Percentiles rank a stretch among this genome's conserved stretches.
These are phyloP conservation scores for Carex kokanica DNA, from an alignment of 176 grass and related monocot genomes.

Conservation along the genomic window DNA sequence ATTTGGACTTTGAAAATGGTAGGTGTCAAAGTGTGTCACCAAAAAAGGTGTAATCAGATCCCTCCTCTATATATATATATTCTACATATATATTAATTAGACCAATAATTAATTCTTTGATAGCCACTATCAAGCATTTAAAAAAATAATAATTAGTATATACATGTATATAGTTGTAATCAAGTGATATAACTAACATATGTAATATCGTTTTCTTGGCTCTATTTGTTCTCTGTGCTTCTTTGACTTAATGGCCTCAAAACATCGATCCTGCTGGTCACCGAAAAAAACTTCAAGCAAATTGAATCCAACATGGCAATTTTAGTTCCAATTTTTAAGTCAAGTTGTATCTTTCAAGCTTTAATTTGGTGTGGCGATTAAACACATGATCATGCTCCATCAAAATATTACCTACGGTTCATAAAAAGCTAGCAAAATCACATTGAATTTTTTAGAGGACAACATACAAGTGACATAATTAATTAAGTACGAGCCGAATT, in stretches of 20 bases:
- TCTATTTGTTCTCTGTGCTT: not conserved
- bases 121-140: no score
- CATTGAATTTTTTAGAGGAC: no score
- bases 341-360: not conserved
- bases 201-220: not conserved
- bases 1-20: no score
- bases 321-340: not conserved
- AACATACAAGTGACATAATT: no score
- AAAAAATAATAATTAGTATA: no score
- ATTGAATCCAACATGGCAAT: not conserved
- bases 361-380: not conserved
- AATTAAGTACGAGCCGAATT: no score
- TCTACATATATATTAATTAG: not conserved
- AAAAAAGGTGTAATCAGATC: no score
- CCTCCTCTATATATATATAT: no score
- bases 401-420: no score
- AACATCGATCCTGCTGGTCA: not conserved
- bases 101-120: no score
- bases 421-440: no score
- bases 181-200: not conserved
- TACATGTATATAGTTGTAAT: not conserved
- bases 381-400: not conserved
- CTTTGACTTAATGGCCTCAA: not conserved
- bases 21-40: no score
- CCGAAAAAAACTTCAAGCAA: not conserved